Evolutionary conservation across 441 rosid species (phyloP).

Genomic region (Gossypium gossypioides): DNA sequence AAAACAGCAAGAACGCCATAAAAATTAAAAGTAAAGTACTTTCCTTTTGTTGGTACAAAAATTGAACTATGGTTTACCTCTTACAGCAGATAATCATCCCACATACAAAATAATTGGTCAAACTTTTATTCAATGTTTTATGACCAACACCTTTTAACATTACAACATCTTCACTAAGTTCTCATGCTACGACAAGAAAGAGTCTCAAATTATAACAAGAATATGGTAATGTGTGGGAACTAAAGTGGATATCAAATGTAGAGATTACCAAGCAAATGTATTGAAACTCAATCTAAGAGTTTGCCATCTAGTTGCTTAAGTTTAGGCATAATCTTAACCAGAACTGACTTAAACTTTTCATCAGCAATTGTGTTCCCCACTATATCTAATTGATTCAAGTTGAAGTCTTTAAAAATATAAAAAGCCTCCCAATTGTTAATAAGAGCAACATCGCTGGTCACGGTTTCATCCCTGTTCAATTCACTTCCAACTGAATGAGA

Average conservation of each 20-base stretch:
- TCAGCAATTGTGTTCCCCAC: constrained; percentile 50
- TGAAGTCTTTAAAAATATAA: constrained; percentile 42
- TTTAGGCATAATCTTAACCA: constrained; percentile 45
- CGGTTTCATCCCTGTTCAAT: constrained; percentile 29
- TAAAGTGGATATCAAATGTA: neutral
- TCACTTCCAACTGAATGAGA: constrained; percentile 44
- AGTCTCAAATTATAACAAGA: constrained; percentile 1
- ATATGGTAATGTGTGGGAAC: constrained; percentile 5
- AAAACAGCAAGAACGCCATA: neutral
- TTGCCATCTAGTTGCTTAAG: constrained; percentile 60
- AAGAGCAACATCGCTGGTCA: constrained; percentile 17
- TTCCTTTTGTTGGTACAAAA: neutral
- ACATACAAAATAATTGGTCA: neutral
- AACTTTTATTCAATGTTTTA: neutral
- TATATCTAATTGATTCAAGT: constrained; percentile 55
- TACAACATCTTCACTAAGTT: neutral
- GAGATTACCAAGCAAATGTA: neutral
- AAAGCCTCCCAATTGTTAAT: constrained; percentile 62
- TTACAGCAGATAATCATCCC: neutral
- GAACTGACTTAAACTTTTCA: constrained; percentile 44
- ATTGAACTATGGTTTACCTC: neutral
- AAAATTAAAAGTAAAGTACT: neutral
- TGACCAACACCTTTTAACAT: neutral
- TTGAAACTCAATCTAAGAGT: constrained; percentile 19
- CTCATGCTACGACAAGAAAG: constrained; percentile 2